phyloP scores from a whole-genome alignment of 2,329 filamentous ascomycete genomes.

The Microdochium bolleyi region DNA sequence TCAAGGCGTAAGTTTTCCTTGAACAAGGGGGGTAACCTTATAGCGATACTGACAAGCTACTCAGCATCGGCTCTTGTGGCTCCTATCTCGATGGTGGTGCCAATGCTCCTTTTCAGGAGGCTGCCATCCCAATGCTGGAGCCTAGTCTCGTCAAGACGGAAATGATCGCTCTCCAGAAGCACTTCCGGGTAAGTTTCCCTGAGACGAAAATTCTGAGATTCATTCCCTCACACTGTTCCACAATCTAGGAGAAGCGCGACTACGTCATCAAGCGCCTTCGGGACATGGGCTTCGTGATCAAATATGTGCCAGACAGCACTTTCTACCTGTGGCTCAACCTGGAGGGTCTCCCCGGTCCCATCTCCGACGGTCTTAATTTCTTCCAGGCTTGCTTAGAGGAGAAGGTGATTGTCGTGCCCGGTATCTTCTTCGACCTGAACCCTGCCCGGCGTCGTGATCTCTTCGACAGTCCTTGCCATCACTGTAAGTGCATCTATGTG shows the following conservation, averaged over 20 bases:
- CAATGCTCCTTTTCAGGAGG: slow-evolving; percentile 93
- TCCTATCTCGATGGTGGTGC: slow-evolving; percentile 92
- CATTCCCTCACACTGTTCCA: slow-evolving; percentile 9
- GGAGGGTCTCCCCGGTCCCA: slow-evolving; percentile 64
- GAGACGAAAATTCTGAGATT: not conserved
- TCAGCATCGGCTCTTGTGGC: slow-evolving; percentile 74
- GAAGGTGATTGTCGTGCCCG: slow-evolving; percentile 93
- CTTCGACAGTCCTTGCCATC: slow-evolving; percentile 91
- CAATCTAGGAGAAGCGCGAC: slow-evolving; percentile 69
- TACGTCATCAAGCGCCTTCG: slow-evolving; percentile 74
- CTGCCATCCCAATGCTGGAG: slow-evolving; percentile 87
- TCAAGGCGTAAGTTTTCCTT: slow-evolving; percentile 57
- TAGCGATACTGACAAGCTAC: slow-evolving; percentile 1
- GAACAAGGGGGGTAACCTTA: too few relatives aligned
- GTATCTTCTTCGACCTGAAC: slow-evolving; percentile 97
- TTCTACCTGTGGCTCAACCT: slow-evolving; percentile 81
- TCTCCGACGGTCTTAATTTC: slow-evolving; percentile 92
- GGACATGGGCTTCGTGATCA: slow-evolving; percentile 81
- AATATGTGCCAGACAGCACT: slow-evolving; percentile 79
- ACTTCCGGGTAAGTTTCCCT: slow-evolving; percentile 60
- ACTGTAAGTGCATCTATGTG: slow-evolving; percentile 36
- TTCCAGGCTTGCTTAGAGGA: slow-evolving; percentile 90
- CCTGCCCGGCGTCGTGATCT: slow-evolving; percentile 81
- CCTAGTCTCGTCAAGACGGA: slow-evolving; percentile 71
- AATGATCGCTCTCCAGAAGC: slow-evolving; percentile 81